phyloP scores from a whole-genome alignment of 306 rosid species.

The Dryas alaskensis region DNA sequence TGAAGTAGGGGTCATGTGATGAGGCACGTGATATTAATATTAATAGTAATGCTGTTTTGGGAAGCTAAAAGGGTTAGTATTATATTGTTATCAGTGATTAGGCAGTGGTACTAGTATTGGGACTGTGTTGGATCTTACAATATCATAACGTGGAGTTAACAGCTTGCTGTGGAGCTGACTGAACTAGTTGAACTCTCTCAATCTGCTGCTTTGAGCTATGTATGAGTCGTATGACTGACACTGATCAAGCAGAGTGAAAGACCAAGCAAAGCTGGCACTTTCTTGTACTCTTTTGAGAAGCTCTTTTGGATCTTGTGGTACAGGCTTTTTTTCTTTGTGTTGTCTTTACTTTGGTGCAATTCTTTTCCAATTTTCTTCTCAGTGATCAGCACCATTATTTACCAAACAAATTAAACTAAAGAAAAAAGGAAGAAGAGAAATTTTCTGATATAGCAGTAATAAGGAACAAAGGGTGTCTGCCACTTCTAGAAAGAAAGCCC shows the following conservation, averaged over 20 bases:
- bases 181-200: constrained; percentile 7
- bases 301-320: constrained; percentile 9
- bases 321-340: neutral
- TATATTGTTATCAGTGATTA: constrained; percentile 24
- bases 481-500: too few relatives aligned
- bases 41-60: constrained; percentile 22
- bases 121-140: constrained; percentile 25
- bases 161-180: neutral
- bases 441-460: too few relatives aligned
- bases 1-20: constrained; percentile 43
- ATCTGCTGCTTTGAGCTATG: neutral
- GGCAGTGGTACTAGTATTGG: constrained; percentile 5
- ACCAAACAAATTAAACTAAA: too few relatives aligned
- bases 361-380: too few relatives aligned
- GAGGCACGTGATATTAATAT: constrained; percentile 50
- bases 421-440: too few relatives aligned
- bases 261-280: constrained; percentile 4
- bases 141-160: constrained; percentile 24
- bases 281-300: neutral
- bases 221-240: neutral
- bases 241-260: neutral
- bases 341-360: neutral
- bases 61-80: constrained; percentile 26
- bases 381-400: too few relatives aligned
- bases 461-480: too few relatives aligned